Evolutionary conservation across 805 yeast species (phyloP).

Genomic region (Metschnikowia arizonensis): DNA sequence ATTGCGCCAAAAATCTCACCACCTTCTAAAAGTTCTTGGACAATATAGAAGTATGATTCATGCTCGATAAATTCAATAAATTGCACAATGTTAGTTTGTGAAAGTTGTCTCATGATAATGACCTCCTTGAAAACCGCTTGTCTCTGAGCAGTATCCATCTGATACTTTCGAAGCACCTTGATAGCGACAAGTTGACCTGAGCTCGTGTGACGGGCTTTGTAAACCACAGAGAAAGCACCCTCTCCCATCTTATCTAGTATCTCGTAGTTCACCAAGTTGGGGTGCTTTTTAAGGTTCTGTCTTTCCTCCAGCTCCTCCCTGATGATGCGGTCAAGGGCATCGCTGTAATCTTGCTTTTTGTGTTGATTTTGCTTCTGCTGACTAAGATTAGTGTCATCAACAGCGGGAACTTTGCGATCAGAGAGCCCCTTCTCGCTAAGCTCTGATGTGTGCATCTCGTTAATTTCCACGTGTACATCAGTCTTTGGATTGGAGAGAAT

Average conservation of each 20-base stretch:
- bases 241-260: conserved; percentile 51
- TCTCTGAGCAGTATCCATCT: conserved; percentile 48
- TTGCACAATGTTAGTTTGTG: conserved; percentile 58
- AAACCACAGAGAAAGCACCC: conserved; percentile 90
- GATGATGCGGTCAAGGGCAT: conserved; percentile 13
- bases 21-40: conserved; percentile 67
- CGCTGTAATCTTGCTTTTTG: conserved; percentile 8
- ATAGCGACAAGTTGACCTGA: conserved; percentile 56
- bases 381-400: conserved; percentile 5
- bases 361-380: conserved; percentile 1
- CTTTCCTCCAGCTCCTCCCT: conserved; percentile 12
- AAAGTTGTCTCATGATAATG: conserved; percentile 60
- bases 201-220: conserved; percentile 56
- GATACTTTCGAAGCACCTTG: conserved; percentile 64
- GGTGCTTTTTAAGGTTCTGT: conserved; percentile 7
- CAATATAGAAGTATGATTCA: conserved; percentile 52
- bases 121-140: conserved; percentile 67
- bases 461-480: conserved; percentile 6
- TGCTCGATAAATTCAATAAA: conserved; percentile 53
- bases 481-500: conserved; percentile 9
- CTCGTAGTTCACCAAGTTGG: conserved; percentile 23
- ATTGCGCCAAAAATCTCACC: conserved; percentile 81
- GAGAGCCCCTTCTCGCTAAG: conserved; percentile 1
- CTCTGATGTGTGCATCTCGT: background rate
- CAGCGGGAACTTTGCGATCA: conserved; percentile 1